phyloP scores from a whole-genome alignment of 78 protist genomes.

The Speleostelium caveatum region DNA sequence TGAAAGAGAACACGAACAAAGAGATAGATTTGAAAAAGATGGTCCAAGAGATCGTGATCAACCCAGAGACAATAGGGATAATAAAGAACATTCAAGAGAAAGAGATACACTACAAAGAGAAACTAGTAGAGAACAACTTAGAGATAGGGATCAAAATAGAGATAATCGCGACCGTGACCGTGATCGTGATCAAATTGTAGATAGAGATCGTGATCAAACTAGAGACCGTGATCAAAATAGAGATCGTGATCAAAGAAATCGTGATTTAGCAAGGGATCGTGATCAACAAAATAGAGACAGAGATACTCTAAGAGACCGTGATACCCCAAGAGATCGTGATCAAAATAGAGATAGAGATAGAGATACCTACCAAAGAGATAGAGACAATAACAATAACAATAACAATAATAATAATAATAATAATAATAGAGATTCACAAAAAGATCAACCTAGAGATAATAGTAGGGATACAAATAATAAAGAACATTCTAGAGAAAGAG shows the following conservation, averaged over 20 bases:
- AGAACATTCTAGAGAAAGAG: neutral
- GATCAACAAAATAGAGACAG: neutral
- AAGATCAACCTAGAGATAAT: neutral
- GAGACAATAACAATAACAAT: neutral
- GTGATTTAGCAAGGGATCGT: neutral
- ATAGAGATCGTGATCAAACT: no score
- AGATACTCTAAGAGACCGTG: neutral
- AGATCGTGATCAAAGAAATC: neutral
- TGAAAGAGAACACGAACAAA: neutral
- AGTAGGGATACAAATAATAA: neutral
- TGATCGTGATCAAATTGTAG: no score
- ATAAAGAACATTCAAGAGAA: neutral
- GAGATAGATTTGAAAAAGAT: neutral
- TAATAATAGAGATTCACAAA: neutral
- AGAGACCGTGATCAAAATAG: neutral
- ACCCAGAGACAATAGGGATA: neutral
- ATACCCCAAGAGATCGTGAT: conserved; percentile 10
- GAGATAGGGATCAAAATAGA: neutral
- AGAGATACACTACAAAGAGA: neutral
- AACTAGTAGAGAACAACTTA: neutral
- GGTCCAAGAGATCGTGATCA: neutral
- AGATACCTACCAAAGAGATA: no score
- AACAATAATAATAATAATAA: neutral
- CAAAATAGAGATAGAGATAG: neutral
- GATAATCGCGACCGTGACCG: neutral